phyloP scores from a whole-genome alignment of 148 eudicot genomes.

The Nyssa sinensis region DNA sequence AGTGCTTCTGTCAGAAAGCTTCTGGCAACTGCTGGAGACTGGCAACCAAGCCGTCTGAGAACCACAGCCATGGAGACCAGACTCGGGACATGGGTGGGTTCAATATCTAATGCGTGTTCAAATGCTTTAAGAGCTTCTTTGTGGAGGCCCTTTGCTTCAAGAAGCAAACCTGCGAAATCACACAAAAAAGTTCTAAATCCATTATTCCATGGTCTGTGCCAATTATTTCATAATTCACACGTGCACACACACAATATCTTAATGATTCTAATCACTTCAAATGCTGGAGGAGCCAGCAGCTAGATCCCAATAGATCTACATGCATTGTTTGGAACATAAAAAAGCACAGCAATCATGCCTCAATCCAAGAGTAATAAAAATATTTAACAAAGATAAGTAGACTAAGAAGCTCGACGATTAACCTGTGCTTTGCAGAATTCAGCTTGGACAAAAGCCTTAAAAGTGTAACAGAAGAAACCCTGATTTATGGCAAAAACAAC shows the following conservation, averaged over 20 bases:
- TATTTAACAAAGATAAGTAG: no score
- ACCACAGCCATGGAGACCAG: constrained; percentile 63
- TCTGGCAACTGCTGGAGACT: no score
- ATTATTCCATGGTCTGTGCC: neutral
- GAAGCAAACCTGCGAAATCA: constrained; percentile 54
- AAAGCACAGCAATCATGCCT: no score
- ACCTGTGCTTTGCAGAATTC: no score
- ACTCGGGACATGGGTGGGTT: constrained; percentile 68
- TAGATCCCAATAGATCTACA: neutral
- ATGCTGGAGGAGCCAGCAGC: neutral
- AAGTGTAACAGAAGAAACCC: no score
- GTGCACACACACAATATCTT: neutral
- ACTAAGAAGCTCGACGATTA: no score
- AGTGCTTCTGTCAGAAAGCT: no score
- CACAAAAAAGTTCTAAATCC: no score
- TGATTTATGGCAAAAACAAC: no score
- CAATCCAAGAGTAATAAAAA: no score
- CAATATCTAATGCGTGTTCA: constrained; percentile 54
- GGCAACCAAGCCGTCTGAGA: constrained; percentile 45
- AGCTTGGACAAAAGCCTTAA: no score
- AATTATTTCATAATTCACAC: neutral
- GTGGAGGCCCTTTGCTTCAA: constrained; percentile 64
- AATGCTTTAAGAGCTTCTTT: constrained; percentile 66
- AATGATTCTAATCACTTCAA: neutral
- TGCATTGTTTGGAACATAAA: neutral